Percentiles rank a stretch among this genome's conserved stretches.
Conservation (phyloP, 768 basidiomycete species). For the Dentipellis sp. region DNA sequence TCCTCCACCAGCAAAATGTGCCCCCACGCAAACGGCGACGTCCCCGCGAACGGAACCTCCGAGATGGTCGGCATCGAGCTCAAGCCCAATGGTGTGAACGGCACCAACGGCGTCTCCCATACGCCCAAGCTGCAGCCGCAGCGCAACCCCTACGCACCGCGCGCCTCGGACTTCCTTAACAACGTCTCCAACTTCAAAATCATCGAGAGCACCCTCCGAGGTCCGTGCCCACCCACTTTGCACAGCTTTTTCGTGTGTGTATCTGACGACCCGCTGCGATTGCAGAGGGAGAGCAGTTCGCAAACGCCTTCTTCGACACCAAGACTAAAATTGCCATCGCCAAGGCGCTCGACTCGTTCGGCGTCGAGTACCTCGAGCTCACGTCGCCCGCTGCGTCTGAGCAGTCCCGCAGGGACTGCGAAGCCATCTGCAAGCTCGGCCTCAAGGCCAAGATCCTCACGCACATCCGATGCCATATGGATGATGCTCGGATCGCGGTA, state of each 20-base stretch:
- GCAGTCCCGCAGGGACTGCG: constrained; percentile 88
- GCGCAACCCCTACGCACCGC: constrained; percentile 78
- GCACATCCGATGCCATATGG: constrained; percentile 99
- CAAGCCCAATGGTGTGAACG: constrained; percentile 22
- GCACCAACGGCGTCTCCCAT: constrained; percentile 28
- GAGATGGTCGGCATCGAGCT: constrained; percentile 72
- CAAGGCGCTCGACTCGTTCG: constrained; percentile 95
- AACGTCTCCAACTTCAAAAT: constrained; percentile 93
- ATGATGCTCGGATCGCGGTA: constrained; percentile 95
- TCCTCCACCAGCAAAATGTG: constrained; percentile 39
- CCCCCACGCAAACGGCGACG: constrained; percentile 45
- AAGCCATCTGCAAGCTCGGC: constrained; percentile 98
- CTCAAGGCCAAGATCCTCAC: constrained; percentile 95
- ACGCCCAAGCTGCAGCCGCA: constrained; percentile 23
- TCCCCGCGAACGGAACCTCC: constrained; percentile 30
- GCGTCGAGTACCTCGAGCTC: constrained; percentile 99
- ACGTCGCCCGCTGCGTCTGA: constrained; percentile 97
- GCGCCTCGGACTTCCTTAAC: constrained; percentile 88
- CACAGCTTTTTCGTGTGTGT: background rate
- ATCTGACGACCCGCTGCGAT: background rate
- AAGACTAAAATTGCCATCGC: constrained; percentile 99
- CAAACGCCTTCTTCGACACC: constrained; percentile 99
- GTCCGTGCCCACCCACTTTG: constrained; percentile 33
- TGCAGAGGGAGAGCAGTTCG: constrained; percentile 96
- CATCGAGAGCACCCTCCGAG: constrained; percentile 94